Conservation (phyloP, 2,329 filamentous ascomycete species). For the Nigrospora osmanthi region DNA sequence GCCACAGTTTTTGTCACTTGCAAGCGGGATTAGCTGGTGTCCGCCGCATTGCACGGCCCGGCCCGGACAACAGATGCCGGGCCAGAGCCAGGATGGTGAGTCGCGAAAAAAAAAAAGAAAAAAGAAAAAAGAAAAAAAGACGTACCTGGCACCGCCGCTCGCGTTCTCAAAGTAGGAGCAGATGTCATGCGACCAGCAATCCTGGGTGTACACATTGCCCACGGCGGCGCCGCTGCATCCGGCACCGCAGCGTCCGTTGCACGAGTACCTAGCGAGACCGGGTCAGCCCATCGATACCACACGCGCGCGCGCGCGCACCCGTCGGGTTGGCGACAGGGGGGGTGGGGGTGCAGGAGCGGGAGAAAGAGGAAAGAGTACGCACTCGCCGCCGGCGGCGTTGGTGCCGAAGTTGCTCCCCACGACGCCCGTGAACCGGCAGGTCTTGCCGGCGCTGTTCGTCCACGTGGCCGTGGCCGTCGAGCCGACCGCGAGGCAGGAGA, state of each 20-base stretch:
- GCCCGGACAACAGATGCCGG: no score
- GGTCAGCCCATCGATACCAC: background rate
- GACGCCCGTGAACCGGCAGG: conserved; percentile 32
- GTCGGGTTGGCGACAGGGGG: no score
- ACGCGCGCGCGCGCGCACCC: no score
- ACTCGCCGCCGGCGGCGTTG: conserved; percentile 35
- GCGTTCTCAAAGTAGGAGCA: conserved; percentile 43
- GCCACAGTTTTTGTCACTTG: conserved; percentile 39
- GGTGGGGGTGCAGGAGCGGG: no score
- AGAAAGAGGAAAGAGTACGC: background rate
- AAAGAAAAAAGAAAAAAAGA: no score
- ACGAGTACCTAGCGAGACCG: conserved; percentile 30
- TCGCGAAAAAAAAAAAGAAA: no score
- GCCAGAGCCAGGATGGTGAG: background rate
- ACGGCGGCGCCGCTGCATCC: conserved; percentile 33
- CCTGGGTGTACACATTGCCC: conserved; percentile 40
- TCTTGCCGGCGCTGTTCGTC: conserved; percentile 32
- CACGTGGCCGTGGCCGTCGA: conserved; percentile 35
- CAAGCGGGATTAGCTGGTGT: background rate
- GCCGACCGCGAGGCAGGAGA: conserved; percentile 30
- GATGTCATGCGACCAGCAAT: conserved; percentile 42
- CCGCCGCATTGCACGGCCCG: background rate
- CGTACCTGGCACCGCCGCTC: conserved; percentile 34
- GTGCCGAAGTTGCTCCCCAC: conserved; percentile 41
- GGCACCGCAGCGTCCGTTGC: conserved; percentile 39